These are phyloP conservation scores for Candida nanaspora DNA, from an alignment of 805 yeast species.

Conservation along the genomic window DNA sequence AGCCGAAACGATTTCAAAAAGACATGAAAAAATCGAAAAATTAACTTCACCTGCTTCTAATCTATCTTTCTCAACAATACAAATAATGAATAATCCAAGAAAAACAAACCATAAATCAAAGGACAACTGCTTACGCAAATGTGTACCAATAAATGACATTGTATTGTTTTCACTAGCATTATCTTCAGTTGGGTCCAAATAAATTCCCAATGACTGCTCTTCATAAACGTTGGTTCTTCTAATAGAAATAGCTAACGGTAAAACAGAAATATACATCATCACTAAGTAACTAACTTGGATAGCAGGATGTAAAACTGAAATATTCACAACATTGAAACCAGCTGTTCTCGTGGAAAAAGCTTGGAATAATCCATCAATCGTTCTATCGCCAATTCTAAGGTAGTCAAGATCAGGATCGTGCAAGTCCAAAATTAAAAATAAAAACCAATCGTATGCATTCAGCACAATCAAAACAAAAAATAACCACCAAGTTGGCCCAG, in stretches of 20 bases:
- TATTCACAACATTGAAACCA: constrained; percentile 71
- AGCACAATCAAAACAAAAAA: constrained; percentile 63
- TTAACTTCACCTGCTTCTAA: constrained; percentile 36
- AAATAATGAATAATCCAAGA: constrained; percentile 76
- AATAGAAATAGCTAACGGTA: constrained; percentile 93
- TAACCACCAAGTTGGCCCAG: constrained; percentile 94
- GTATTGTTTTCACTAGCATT: constrained; percentile 35
- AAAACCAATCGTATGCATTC: constrained; percentile 70
- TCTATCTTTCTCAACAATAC: constrained; percentile 74
- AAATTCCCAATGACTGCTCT: constrained; percentile 94
- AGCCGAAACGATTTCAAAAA: constrained; percentile 90
- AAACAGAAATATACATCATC: constrained; percentile 97
- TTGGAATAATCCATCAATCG: constrained; percentile 81
- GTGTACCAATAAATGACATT: constrained; percentile 69
- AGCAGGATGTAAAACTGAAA: constrained; percentile 74
- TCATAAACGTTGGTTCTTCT: constrained; percentile 97
- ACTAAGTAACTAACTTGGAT: constrained; percentile 89
- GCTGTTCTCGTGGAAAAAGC: constrained; percentile 93
- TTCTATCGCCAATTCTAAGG: constrained; percentile 59
- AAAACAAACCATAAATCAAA: constrained; percentile 93
- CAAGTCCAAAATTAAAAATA: constrained; percentile 75
- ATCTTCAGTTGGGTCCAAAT: constrained; percentile 27
- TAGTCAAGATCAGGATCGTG: constrained; percentile 41
- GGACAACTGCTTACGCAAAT: constrained; percentile 84
- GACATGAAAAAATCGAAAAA: constrained; percentile 61